These are phyloP conservation scores for Rhododendron vialii DNA, from an alignment of 148 eudicot genomes.

Conservation along the genomic window DNA sequence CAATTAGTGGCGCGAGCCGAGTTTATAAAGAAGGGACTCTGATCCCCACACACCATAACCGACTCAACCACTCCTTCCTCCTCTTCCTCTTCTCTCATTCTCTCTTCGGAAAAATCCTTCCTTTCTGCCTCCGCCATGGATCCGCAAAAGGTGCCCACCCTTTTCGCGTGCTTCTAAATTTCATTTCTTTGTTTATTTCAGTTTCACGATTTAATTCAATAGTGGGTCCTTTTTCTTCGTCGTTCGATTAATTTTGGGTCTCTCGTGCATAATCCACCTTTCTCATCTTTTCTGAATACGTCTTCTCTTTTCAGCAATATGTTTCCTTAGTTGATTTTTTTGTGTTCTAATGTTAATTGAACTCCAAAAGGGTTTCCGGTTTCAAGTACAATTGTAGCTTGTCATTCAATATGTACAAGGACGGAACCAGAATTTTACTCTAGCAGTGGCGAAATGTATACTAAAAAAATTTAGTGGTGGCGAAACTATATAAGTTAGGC, in stretches of 20 bases:
- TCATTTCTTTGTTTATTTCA: not conserved
- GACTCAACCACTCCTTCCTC: not conserved
- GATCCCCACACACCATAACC: not conserved
- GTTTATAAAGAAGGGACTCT: not conserved
- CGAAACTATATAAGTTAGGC: too few species aligned
- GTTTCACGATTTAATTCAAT: not conserved
- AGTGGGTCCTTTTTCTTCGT: not conserved
- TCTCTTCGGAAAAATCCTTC: not conserved
- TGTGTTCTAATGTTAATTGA: not conserved
- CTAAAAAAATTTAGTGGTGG: too few species aligned
- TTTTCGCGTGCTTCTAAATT: not conserved
- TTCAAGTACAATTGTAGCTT: not conserved
- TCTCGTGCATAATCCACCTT: not conserved
- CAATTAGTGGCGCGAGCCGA: not conserved
- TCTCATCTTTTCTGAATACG: not conserved
- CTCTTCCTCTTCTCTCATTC: not conserved
- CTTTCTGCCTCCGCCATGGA: constrained; percentile 32
- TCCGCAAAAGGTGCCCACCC: constrained; percentile 48
- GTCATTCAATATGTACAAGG: not conserved
- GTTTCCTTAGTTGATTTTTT: not conserved
- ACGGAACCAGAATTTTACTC: too few species aligned
- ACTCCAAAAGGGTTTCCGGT: not conserved
- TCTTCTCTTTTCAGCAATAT: not conserved
- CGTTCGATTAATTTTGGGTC: not conserved
- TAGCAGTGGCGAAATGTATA: too few species aligned